Evolutionary conservation across 129 eudicot species (phyloP), one percentile per base, ranked within the genome.

Genomic region (Kitagawia praeruptora): DNA sequence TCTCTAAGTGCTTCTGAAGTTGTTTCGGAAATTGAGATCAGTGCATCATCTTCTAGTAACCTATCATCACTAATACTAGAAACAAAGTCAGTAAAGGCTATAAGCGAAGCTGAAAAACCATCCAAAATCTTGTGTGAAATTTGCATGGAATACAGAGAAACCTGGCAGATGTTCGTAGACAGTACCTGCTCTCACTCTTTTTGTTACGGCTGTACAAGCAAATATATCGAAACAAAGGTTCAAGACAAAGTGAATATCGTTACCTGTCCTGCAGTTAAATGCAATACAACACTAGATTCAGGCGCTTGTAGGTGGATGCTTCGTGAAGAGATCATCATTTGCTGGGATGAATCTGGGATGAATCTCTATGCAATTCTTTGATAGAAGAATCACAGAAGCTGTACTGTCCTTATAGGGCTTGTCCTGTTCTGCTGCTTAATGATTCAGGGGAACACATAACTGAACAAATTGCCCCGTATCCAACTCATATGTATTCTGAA

Each of bases 261-360:
- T 4, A 28, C 71, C 31, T 89, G 90, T 75, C 90, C 92, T 0
- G 92, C 66, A 34, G 10, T 77, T 16, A 51, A 51, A 51, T 61
- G 31, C 34, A 61, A 78, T 18, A 79, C 78, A 25, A 38, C 31
- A 3, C 49, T 89, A 42, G 85, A 84, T 67, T 78, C 12, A 25
- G 48, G 82, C 31, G 61, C 77, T 27, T 81, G 87, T 48, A 75
- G 88, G 74, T 42, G 28, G 58, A 61, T 86, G 74, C 58, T 89
- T 41, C 78, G 87, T 0, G 74, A 78, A 45, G 84, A 82, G 21
- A 64, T 84, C 16, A 73, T 80, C 4, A 67, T 84, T 8, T 74
- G 81, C 76, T 86, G 90, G 93, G 93, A 89, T 4, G 85, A 84
- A n/a, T n/a, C n/a, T n/a, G n/a, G n/a, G n/a, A n/a, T n/a, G n/a